Percentiles rank a stretch among this genome's conserved stretches.
Evolutionary conservation across 1,284 basidiomycete species (phyloP).

Genomic region (Ustilago crameri): DNA sequence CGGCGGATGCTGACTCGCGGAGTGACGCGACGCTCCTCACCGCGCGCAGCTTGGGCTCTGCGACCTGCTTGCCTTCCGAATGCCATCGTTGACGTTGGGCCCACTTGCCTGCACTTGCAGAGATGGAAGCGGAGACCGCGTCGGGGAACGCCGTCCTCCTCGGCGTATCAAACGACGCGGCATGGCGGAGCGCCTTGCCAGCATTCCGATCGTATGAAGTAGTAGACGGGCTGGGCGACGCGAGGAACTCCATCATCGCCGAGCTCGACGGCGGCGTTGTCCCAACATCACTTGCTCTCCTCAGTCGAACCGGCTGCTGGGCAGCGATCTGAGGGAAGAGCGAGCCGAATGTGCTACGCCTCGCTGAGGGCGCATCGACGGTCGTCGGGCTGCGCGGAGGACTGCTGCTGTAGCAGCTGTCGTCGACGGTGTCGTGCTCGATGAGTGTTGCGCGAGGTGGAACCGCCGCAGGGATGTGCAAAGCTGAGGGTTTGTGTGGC

Average conservation of each 20-base stretch:
- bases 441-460: background rate
- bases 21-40: slow-evolving; percentile 15
- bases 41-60: slow-evolving; percentile 3
- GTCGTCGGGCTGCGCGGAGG: slow-evolving; percentile 1
- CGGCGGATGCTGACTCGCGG: background rate
- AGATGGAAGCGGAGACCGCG: background rate
- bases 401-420: slow-evolving; percentile 2
- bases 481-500: slow-evolving; percentile 12
- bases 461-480: slow-evolving; percentile 4
- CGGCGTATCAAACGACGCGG: slow-evolving; percentile 12
- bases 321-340: background rate
- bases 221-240: slow-evolving; percentile 3
- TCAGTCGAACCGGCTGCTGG: background rate
- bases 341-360: slow-evolving; percentile 22
- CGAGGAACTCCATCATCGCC: slow-evolving; percentile 30
- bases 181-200: slow-evolving; percentile 6
- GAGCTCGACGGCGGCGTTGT: slow-evolving; percentile 18
- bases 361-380: slow-evolving; percentile 2
- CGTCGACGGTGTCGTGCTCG: background rate
- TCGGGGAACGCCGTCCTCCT: background rate
- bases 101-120: slow-evolving; percentile 7
- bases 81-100: slow-evolving; percentile 15
- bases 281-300: background rate
- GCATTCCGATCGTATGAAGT: background rate
- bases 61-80: slow-evolving; percentile 5